Percentiles rank a stretch among this genome's conserved stretches.
These are phyloP conservation scores for Aspergillus bridgeri DNA, from an alignment of 495 filamentous ascomycete species.

Conservation along the genomic window DNA sequence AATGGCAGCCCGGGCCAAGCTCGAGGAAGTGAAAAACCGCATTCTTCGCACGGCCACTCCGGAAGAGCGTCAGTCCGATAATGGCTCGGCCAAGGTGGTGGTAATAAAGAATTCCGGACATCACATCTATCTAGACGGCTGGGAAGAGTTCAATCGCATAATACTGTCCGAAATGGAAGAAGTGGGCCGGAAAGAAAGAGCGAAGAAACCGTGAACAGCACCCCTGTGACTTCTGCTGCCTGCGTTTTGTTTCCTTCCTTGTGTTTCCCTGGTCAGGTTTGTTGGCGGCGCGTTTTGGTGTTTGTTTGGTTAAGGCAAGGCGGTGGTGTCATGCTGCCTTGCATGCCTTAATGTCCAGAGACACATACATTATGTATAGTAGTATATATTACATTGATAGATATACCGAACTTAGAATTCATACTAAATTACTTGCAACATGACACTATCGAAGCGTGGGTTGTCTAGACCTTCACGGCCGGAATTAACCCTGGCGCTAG, in stretches of 20 bases:
- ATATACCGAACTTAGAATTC: background rate
- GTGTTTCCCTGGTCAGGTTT: background rate
- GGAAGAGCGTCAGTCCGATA: conserved; percentile 67
- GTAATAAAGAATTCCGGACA: conserved; percentile 82
- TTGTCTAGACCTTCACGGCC: background rate
- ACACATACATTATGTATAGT: background rate
- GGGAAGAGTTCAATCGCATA: conserved; percentile 80
- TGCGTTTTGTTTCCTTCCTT: background rate
- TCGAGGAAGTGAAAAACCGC: conserved; percentile 62
- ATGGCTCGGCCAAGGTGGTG: conserved; percentile 80
- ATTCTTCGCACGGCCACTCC: conserved; percentile 56
- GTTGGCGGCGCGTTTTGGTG: background rate
- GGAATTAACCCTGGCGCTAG: background rate
- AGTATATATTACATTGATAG: background rate
- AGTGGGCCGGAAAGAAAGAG: conserved; percentile 45
- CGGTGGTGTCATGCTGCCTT: background rate
- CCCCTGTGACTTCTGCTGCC: background rate
- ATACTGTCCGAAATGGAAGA: conserved; percentile 68
- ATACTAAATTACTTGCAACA: background rate
- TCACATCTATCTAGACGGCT: conserved; percentile 84
- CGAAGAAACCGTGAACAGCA: conserved; percentile 10
- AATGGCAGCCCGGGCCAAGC: conserved; percentile 72
- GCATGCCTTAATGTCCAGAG: background rate
- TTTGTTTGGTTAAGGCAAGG: background rate
- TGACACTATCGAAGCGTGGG: background rate